These are phyloP conservation scores for Zygnema cylindricum DNA, from an alignment of 139 green algal genomes.

Conservation along the genomic window DNA sequence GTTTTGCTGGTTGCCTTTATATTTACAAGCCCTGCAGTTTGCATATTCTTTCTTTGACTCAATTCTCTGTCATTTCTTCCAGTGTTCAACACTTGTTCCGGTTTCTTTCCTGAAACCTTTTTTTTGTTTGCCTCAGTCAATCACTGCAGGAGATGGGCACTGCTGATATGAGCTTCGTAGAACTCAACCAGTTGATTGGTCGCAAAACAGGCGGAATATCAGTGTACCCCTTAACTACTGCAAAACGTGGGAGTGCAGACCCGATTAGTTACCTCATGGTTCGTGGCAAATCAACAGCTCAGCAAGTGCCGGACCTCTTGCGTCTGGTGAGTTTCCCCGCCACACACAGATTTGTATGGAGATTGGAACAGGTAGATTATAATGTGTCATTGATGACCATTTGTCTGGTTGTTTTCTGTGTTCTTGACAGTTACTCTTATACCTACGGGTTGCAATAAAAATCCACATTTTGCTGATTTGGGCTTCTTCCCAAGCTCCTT, in stretches of 20 bases:
- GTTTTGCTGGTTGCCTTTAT: too few species aligned
- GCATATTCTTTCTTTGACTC: neutral
- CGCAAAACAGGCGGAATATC: slow-evolving; percentile 93
- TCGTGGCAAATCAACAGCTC: slow-evolving; percentile 89
- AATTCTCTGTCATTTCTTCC: neutral
- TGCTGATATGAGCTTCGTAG: slow-evolving; percentile 83
- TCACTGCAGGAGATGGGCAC: slow-evolving; percentile 90
- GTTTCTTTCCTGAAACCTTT: neutral
- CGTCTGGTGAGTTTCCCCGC: slow-evolving; percentile 66
- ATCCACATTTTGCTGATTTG: too few species aligned
- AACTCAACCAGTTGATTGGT: slow-evolving; percentile 96
- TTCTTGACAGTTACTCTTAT: too few species aligned
- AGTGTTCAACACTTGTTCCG: neutral
- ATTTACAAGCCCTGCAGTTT: too few species aligned
- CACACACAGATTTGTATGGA: neutral
- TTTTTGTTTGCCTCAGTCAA: slow-evolving; percentile 41
- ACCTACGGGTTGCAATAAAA: neutral
- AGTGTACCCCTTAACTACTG: slow-evolving; percentile 85
- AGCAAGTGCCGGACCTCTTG: slow-evolving; percentile 88
- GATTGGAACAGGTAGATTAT: neutral
- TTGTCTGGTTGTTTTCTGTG: too few species aligned
- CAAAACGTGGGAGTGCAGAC: slow-evolving; percentile 68
- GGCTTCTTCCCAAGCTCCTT: too few species aligned
- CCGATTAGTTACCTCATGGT: slow-evolving; percentile 79
- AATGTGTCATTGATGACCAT: too few species aligned